A percentile compares a stretch with the other conserved stretches of the same genome.
phyloP scores from a whole-genome alignment of 148 eudicot genomes.

The Chenopodium formosanum region DNA sequence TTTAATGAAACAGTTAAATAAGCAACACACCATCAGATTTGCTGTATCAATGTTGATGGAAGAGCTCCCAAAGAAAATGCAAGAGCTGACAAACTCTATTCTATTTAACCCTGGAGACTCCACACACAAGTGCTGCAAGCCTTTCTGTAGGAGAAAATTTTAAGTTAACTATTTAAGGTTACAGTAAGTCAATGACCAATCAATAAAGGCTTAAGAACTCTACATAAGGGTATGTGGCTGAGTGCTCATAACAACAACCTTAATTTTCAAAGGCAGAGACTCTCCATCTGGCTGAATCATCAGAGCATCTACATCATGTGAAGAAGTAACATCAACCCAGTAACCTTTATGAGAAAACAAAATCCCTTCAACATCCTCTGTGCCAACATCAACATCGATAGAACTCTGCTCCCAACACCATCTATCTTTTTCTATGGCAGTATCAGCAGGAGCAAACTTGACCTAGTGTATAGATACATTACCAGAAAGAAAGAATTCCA shows the following conservation, averaged over 20 bases:
- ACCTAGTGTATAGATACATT: conserved; percentile 41
- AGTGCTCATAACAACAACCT: conserved; percentile 43
- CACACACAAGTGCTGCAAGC: conserved; percentile 70
- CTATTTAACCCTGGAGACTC: conserved; percentile 86
- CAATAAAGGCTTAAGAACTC: not conserved
- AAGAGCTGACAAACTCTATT: conserved; percentile 78
- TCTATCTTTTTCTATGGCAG: conserved; percentile 49
- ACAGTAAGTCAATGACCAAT: not conserved
- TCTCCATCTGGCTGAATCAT: conserved; percentile 72
- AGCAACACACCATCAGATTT: conserved; percentile 47
- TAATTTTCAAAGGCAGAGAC: conserved; percentile 55
- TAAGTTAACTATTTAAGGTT: not conserved
- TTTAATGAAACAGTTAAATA: not conserved
- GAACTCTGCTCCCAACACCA: conserved; percentile 94
- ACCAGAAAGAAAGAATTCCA: not conserved
- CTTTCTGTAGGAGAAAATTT: conserved; percentile 60
- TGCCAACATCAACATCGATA: conserved; percentile 66
- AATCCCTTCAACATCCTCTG: conserved; percentile 72
- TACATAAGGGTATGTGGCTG: not conserved
- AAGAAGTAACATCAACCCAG: conserved; percentile 72
- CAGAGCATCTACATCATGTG: conserved; percentile 78
- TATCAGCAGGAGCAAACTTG: conserved; percentile 50
- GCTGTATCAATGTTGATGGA: conserved; percentile 63
- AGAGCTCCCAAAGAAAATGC: conserved; percentile 83
- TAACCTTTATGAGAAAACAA: conserved; percentile 78